Conservation (phyloP, 345 rosid genomes). For the Moricandia arvensis region DNA sequence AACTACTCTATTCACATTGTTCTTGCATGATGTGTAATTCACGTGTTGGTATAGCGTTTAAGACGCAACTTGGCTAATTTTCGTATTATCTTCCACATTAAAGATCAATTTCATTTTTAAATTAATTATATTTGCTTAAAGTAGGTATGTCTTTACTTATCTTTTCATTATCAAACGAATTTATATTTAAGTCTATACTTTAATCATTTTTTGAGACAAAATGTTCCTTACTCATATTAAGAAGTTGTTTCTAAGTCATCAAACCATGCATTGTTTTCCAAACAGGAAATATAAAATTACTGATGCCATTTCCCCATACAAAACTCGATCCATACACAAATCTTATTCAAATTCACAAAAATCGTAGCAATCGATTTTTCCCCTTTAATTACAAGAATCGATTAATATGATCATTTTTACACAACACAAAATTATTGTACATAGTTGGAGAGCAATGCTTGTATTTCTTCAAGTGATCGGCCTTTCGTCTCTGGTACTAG, state of each 20-base stretch:
- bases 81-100: not conserved
- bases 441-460: constrained; percentile 38
- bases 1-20: not conserved
- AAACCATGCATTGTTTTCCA: not conserved
- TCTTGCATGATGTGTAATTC: not conserved
- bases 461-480: constrained; percentile 65
- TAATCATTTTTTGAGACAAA: too few species aligned
- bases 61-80: not conserved
- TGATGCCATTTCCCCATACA: not conserved
- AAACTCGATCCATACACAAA: not conserved
- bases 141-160: too few species aligned
- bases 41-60: not conserved
- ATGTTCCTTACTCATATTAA: not conserved
- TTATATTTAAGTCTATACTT: not conserved
- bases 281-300: not conserved
- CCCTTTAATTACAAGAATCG: not conserved
- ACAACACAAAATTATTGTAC: constrained; percentile 1
- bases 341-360: constrained; percentile 19
- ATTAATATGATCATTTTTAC: not conserved
- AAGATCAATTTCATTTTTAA: too few species aligned
- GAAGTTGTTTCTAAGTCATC: not conserved
- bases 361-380: not conserved
- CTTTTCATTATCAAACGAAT: not conserved
- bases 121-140: too few species aligned
- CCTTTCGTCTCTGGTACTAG: constrained; percentile 67